Evolutionary conservation across 371 early-diverging fungal species (phyloP), one percentile per base, ranked within the genome.

Genomic region (Haplosporangium sp.): DNA sequence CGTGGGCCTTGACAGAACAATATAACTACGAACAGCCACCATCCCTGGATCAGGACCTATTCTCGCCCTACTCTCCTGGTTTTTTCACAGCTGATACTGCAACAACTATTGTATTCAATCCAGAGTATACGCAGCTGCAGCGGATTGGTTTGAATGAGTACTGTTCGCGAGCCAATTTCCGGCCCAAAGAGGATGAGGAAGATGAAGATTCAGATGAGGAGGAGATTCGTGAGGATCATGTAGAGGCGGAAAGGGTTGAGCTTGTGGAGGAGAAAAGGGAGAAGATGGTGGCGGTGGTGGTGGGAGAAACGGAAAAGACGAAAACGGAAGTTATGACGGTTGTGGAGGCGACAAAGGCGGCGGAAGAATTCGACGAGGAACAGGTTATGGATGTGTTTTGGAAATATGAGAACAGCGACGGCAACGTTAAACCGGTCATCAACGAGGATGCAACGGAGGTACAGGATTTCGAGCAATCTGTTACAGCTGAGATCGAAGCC

Each of bases 61-160:
- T 66, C 47, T 66, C 76, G 2, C 76, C 75, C 6, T 75, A 69
- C 62, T 69, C 75, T 6, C 75, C 69, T 59, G 64, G 67, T 10
- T 48, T 66, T 18, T 23, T 67, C 18, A 57, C 53, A 14, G 18
- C 59, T 6, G 59, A 60, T 16, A 43, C 42, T 7, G 43, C 38
- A 10, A 51, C 16, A 40, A 54, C 60, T 43, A 14, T 52, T 14
- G 48, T 48, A 16, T 37, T 29, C 16, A 8, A 40, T 47, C 12
- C 42, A 12, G 36, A 29, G 40, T n/a, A 52, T 10, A 18, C 18
- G 43, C 23, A 55, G 7, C 52, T 54, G 16, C 54, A 23, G 38
- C 60, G 48, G 11, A 58, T 66, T 18, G 58, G 62, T 40, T 38
- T 65, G 61, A 46, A 72, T 37, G 66, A 72, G 62, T 65, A 58